Evolutionary conservation across 2,329 filamentous ascomycete genomes (phyloP).

Genomic region (Botrytis elliptica): DNA sequence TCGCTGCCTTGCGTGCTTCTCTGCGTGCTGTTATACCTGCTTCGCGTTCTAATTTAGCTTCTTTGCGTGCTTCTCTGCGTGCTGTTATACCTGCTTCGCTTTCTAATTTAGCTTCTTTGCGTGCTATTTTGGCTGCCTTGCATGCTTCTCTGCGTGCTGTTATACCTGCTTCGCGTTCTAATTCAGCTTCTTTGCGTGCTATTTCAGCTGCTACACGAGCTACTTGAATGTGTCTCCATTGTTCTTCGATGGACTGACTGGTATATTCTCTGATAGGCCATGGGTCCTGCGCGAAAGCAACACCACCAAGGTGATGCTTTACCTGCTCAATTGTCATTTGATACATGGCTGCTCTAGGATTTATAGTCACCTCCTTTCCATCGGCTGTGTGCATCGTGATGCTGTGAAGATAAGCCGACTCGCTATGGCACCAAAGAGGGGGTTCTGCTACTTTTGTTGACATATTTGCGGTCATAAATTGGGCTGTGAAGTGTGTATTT

Average conservation of each 20-base stretch:
- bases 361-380: rapidly evolving
- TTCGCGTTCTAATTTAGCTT: no score
- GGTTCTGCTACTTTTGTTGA: rapidly evolving
- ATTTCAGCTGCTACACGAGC: no score
- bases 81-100: no score
- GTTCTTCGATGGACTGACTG: rapidly evolving
- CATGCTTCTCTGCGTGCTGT: no score
- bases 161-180: no score
- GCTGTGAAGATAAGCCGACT: not conserved
- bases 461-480: not conserved
- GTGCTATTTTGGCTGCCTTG: no score
- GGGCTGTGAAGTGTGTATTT: not conserved
- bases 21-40: no score
- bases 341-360: not conserved
- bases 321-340: not conserved
- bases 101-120: no score
- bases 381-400: not conserved
- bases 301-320: not conserved
- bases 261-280: not conserved
- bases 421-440: not conserved
- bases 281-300: not conserved
- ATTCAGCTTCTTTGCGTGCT: no score
- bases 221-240: not conserved
- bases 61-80: no score
- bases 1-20: no score